Percentiles rank a stretch among this genome's conserved stretches.
These are phyloP conservation scores for Craterostigma plantagineum DNA, from an alignment of 257 asterid species.

Conservation along the genomic window DNA sequence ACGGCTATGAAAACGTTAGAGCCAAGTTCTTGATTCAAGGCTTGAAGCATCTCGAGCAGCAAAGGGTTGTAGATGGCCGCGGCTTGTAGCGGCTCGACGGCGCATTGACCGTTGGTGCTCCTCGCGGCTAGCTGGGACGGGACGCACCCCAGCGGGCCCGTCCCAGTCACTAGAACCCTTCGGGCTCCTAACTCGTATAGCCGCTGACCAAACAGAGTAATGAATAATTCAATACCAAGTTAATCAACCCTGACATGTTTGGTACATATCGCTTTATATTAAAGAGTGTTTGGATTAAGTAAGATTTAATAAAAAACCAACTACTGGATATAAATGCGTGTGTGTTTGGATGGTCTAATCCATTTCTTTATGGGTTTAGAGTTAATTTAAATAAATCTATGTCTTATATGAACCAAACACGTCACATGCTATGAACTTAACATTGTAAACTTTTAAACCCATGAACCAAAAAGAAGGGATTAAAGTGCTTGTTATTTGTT, in stretches of 20 bases:
- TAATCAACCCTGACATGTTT: no score
- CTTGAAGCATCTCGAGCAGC: constrained; percentile 26
- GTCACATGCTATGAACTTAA: no score
- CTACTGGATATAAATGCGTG: no score
- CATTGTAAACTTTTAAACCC: no score
- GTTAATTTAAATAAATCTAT: no score
- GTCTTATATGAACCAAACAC: no score
- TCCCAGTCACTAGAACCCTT: constrained; percentile 68
- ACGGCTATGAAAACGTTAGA: constrained; percentile 34
- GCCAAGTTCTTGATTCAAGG: constrained; percentile 37
- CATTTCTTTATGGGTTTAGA: no score
- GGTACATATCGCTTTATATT: no score
- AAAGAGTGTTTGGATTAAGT: no score
- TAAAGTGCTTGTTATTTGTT: no score
- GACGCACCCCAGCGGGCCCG: constrained; percentile 83
- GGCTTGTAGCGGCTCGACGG: constrained; percentile 32
- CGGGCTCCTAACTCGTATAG: constrained; percentile 41
- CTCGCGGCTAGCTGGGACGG: constrained; percentile 64
- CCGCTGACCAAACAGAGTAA: constrained; percentile 16
- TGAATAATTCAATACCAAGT: neutral
- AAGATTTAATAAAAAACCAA: neutral
- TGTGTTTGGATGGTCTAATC: no score
- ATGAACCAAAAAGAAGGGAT: no score
- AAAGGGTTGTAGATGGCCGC: constrained; percentile 50
- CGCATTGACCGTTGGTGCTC: constrained; percentile 49